Conservation (phyloP, 345 rosid species). For the Lenwebbia sp. region DNA sequence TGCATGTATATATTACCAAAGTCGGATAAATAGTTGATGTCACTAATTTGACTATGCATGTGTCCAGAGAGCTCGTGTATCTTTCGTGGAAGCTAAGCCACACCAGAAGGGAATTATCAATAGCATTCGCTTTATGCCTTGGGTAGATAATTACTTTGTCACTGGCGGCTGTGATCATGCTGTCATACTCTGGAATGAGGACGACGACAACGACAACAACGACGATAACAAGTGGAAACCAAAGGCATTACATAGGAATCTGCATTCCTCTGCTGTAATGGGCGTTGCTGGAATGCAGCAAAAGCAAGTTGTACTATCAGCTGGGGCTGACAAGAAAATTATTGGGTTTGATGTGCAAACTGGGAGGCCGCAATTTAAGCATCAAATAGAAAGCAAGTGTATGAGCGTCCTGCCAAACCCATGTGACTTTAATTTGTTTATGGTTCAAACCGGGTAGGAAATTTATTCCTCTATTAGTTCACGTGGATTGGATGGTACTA, state of each 20-base stretch:
- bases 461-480: not conserved
- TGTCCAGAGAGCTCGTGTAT: slow-evolving; percentile 39
- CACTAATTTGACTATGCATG: not conserved
- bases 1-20: not conserved
- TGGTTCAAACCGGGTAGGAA: slow-evolving; percentile 93
- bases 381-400: slow-evolving; percentile 87
- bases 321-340: slow-evolving; percentile 80
- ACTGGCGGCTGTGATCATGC: slow-evolving; percentile 94
- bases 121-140: slow-evolving; percentile 69
- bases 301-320: slow-evolving; percentile 67
- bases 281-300: slow-evolving; percentile 86
- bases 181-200: slow-evolving; percentile 69
- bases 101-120: slow-evolving; percentile 82
- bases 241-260: slow-evolving; percentile 51
- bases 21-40: not conserved
- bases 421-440: slow-evolving; percentile 81
- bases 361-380: slow-evolving; percentile 64
- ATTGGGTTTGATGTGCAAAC: slow-evolving; percentile 61
- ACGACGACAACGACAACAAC: slow-evolving; percentile 24
- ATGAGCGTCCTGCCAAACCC: slow-evolving; percentile 94
- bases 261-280: slow-evolving; percentile 94
- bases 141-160: slow-evolving; percentile 62
- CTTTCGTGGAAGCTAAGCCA: slow-evolving; percentile 67
- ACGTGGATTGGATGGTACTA: not conserved
- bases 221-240: slow-evolving; percentile 63